Conservation (phyloP, 345 rosid genomes). For the Adansonia digitata region DNA sequence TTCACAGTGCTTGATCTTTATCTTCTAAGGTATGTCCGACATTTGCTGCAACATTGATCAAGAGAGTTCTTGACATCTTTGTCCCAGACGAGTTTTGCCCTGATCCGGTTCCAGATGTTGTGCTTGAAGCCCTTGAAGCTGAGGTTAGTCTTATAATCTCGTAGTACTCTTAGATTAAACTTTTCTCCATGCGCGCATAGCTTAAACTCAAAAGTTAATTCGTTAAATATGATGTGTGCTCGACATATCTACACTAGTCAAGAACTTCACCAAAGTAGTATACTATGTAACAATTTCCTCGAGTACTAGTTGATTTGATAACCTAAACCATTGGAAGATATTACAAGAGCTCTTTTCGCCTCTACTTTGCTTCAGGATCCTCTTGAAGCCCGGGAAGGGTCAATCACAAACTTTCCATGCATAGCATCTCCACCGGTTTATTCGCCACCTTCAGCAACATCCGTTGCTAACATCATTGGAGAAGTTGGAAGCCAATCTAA, state of each 20-base stretch:
- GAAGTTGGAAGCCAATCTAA: conserved; percentile 36
- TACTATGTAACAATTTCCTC: neutral
- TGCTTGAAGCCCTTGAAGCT: conserved; percentile 67
- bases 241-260: neutral
- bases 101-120: conserved; percentile 72
- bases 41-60: conserved; percentile 72
- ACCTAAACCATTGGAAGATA: neutral
- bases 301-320: neutral
- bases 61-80: conserved; percentile 64
- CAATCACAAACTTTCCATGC: conserved; percentile 47
- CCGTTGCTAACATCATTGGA: conserved; percentile 40
- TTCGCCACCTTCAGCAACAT: conserved; percentile 54
- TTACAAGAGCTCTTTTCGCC: neutral
- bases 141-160: conserved; percentile 46
- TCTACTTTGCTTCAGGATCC: conserved; percentile 36
- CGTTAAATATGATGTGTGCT: neutral
- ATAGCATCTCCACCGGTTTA: conserved; percentile 56
- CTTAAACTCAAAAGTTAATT: neutral
- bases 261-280: neutral
- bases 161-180: neutral
- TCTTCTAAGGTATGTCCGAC: conserved; percentile 74
- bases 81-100: conserved; percentile 89
- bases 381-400: conserved; percentile 31
- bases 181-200: neutral
- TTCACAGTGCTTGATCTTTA: conserved; percentile 9